These are phyloP conservation scores for Eucalyptus brandiana DNA, from an alignment of 345 rosid species.

Conservation along the genomic window DNA sequence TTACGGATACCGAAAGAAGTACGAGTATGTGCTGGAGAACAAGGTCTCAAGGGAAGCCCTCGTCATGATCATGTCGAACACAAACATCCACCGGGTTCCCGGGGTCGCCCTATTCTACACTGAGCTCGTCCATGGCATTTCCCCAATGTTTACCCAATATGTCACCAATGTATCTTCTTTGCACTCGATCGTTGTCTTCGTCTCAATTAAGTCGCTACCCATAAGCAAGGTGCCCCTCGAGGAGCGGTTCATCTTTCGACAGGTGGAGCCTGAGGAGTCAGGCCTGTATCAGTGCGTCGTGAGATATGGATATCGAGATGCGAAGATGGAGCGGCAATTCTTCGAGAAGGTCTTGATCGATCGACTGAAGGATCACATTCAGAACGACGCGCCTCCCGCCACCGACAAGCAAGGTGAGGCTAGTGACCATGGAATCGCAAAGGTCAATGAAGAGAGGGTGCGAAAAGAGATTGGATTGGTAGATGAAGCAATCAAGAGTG, in stretches of 20 bases:
- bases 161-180: background rate
- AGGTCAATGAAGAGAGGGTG: background rate
- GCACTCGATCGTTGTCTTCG: slow-evolving; percentile 14
- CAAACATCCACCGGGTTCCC: background rate
- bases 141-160: slow-evolving; percentile 12
- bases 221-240: slow-evolving; percentile 3
- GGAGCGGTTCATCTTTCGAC: slow-evolving; percentile 10
- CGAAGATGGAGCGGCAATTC: background rate
- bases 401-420: background rate
- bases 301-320: slow-evolving; percentile 19
- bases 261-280: background rate
- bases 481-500: background rate
- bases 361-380: slow-evolving; percentile 3
- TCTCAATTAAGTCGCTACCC: slow-evolving; percentile 12
- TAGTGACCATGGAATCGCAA: background rate
- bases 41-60: background rate
- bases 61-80: background rate
- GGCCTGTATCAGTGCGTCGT: slow-evolving; percentile 11
- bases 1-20: slow-evolving; percentile 8
- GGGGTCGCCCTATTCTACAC: slow-evolving; percentile 15
- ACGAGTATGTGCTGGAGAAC: slow-evolving; percentile 6
- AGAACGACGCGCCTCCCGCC: background rate
- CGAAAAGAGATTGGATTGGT: background rate
- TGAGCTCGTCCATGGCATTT: slow-evolving; percentile 12
- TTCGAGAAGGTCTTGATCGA: slow-evolving; percentile 7